Conservation (phyloP, 2,329 filamentous ascomycete species). For the Paecilomyces variotii region DNA sequence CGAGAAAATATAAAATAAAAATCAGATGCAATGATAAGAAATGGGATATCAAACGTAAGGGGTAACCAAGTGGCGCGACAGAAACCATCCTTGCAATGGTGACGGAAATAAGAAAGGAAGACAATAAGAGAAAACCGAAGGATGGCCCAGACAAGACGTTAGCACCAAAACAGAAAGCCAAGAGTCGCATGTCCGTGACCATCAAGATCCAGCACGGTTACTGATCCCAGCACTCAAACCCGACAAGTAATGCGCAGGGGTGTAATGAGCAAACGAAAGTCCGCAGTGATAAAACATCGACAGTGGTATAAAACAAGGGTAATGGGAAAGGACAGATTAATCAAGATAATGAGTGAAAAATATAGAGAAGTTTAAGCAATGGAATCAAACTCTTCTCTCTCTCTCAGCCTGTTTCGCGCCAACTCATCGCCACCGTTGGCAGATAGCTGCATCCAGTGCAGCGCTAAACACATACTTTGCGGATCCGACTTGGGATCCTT, state of each 20-base stretch:
- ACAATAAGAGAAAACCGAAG: neutral
- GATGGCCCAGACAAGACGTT: neutral
- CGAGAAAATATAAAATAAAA: neutral
- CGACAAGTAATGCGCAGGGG: neutral
- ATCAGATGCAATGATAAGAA: neutral
- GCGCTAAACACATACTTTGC: conserved; percentile 82
- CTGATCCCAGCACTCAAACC: neutral
- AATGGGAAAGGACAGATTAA: conserved; percentile 4
- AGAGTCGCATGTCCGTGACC: neutral
- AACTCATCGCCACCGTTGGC: conserved; percentile 79
- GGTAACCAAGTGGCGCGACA: neutral
- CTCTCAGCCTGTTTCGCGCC: conserved; percentile 72
- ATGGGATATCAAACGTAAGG: neutral
- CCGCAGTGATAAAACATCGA: neutral
- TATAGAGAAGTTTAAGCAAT: conserved; percentile 36
- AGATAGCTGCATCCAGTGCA: conserved; percentile 95
- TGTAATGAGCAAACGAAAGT: neutral
- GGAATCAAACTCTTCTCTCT: conserved; percentile 56
- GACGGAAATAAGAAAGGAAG: neutral
- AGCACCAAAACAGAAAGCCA: neutral
- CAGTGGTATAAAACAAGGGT: conserved; percentile 11
- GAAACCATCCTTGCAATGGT: neutral
- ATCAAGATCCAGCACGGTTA: neutral
- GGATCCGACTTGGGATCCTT: conserved; percentile 67
- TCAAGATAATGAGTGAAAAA: conserved; percentile 6